A percentile compares a stretch with the other conserved stretches of the same genome.
Evolutionary conservation across 1,139 yeast genomes (phyloP).

Genomic region (Zhuliangozyma parablackwelliae): DNA sequence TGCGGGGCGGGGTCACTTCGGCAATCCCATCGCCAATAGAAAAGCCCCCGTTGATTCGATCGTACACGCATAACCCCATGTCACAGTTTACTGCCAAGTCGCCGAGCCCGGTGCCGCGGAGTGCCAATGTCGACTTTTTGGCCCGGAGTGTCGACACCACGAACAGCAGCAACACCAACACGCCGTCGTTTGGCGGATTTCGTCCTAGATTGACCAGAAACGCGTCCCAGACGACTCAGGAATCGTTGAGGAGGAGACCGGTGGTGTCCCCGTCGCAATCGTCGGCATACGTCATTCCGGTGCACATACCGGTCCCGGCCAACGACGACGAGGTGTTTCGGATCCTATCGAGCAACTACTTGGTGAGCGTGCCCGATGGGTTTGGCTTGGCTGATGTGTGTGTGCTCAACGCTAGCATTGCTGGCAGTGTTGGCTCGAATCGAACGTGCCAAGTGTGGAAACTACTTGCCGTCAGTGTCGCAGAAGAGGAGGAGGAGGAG

Average conservation of each 20-base stretch:
- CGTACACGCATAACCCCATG: conserved; percentile 18
- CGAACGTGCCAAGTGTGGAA: conserved; percentile 71
- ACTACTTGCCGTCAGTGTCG: conserved; percentile 53
- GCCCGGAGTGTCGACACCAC: no score
- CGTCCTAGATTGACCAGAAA: conserved; percentile 30
- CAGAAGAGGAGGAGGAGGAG: conserved; percentile 29
- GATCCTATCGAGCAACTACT: conserved; percentile 38
- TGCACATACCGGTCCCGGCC: conserved; percentile 38
- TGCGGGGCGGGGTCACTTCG: conserved; percentile 9
- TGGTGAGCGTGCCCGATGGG: conserved; percentile 45
- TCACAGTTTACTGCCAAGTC: conserved; percentile 11
- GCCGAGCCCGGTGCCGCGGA: conserved; percentile 12
- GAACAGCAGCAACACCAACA: no score
- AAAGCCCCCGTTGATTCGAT: conserved; percentile 19
- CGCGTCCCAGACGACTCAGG: conserved; percentile 37
- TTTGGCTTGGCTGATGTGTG: conserved; percentile 52
- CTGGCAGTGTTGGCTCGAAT: conserved; percentile 47
- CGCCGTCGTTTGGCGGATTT: neutral
- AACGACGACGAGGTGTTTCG: conserved; percentile 42
- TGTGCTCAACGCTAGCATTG: conserved; percentile 54
- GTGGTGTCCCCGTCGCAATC: no score
- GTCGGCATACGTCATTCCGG: conserved; percentile 45
- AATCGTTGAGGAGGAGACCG: conserved; percentile 15
- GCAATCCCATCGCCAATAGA: conserved; percentile 23
- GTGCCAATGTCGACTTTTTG: neutral